Conservation (phyloP, 257 asterid species). For the Cruciata laevipes region DNA sequence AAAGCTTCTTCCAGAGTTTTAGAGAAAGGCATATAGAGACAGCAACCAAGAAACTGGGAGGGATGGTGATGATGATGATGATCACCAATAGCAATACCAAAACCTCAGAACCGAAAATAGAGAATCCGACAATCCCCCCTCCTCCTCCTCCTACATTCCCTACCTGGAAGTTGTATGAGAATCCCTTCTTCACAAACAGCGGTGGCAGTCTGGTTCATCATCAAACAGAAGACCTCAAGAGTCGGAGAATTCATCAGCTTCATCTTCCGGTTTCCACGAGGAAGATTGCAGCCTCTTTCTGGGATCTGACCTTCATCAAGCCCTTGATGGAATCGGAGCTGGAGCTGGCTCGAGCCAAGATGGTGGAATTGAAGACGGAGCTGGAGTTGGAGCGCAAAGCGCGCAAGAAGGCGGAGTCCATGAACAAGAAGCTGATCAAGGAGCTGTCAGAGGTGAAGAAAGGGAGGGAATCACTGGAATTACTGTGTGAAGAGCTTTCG, state of each 20-base stretch:
- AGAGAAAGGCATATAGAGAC: constrained; percentile 1
- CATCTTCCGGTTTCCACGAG: constrained; percentile 66
- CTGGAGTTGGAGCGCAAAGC: constrained; percentile 44
- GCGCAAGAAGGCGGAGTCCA: constrained; percentile 38
- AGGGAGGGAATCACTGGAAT: constrained; percentile 47
- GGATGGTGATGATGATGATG: constrained; percentile 50
- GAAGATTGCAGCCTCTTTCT: constrained; percentile 67
- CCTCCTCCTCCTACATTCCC: constrained; percentile 27
- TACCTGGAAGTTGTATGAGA: constrained; percentile 78
- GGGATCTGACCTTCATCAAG: constrained; percentile 60
- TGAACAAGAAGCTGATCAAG: constrained; percentile 36
- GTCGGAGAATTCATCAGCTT: constrained; percentile 41
- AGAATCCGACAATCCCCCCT: constrained; percentile 20
- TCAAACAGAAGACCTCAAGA: constrained; percentile 11
- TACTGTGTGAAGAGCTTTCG: constrained; percentile 46
- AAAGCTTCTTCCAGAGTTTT: constrained; percentile 10
- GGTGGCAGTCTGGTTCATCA: not conserved
- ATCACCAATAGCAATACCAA: constrained; percentile 20
- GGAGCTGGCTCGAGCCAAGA: constrained; percentile 41
- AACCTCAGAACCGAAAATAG: constrained; percentile 31
- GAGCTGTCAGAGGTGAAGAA: constrained; percentile 51
- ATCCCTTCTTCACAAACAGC: constrained; percentile 45
- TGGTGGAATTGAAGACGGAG: constrained; percentile 32
- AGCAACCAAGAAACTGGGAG: constrained; percentile 33
- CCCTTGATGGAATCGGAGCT: constrained; percentile 66